Base-by-base conservation (phyloP, 805 yeast species). In the Schizosaccharomyces lindneri region DNA sequence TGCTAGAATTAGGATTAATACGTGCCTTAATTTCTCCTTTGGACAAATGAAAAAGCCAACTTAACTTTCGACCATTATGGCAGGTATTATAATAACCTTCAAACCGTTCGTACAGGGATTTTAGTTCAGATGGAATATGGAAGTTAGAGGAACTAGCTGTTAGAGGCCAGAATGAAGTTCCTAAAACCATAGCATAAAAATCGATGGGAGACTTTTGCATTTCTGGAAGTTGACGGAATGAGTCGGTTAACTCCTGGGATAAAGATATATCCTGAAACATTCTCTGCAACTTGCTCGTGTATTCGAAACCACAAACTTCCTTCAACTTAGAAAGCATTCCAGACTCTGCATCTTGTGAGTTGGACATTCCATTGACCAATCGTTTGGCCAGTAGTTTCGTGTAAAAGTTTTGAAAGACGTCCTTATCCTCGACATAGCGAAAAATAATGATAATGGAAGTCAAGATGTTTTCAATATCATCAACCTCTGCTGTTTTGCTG, bases 21-120 rank as follows among this genome's bases (percentile, higher is more conserved):
- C 87, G 85, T 11, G 95, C 95, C 71, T 83, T 85, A 63, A 93
- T 73, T 70, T 93, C 99, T 64, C 94, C 93, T 71, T 90, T 84
- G 59, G 95, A 87, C 69, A 87, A 81, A 67, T 87, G 84, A 97
- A 97, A 93, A 63, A 90, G 78, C 99, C 99, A 93, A 69, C 86
- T 85, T 67, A 93, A 78, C 65, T 87, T 82, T 71, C 97, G 79
- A 13, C 97, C 97, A 64, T 76, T 80, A 71, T 90, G 97, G 67
- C 84, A 83, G 43, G 76, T 74, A 55, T 79, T 76, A 71, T 90
- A 94, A 63, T 85, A 76, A 51, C 78, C 76, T 62, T 81, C 81
- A 62, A 90, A 81, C 62, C 79, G 79, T 61, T 82, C 80, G 67
- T 83, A 80, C 0, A 94, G 79, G 51, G 76, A 75, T 62, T 75